Conservation (phyloP, 2,329 filamentous ascomycete genomes). For the Dothistroma septosporum region DNA sequence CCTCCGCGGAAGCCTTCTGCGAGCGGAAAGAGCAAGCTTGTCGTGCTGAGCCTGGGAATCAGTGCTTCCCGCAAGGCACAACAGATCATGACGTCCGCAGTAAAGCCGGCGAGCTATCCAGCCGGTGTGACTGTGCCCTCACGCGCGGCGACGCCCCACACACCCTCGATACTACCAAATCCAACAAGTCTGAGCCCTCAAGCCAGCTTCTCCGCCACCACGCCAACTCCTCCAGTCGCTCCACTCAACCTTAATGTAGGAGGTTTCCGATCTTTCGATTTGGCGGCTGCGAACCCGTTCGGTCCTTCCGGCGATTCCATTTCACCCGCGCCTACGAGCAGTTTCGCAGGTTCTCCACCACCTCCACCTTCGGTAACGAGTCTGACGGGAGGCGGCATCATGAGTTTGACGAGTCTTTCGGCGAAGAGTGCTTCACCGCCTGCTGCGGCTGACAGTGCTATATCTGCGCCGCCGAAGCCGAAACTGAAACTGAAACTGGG, state of each 20-base stretch:
- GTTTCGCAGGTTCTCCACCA: conserved; percentile 13
- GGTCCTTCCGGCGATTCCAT: conserved; percentile 1
- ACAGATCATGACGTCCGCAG: conserved; percentile 21
- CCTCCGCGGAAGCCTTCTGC: conserved; percentile 7
- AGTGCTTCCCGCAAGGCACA: conserved; percentile 14
- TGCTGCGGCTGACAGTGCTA: not conserved
- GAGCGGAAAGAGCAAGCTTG: conserved; percentile 10
- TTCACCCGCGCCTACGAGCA: conserved; percentile 3
- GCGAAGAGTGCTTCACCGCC: conserved; percentile 8
- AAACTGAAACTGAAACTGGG: conserved; percentile 22
- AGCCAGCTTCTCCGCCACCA: conserved; percentile 13
- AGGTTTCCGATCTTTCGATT: conserved; percentile 27
- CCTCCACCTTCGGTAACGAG: conserved; percentile 7
- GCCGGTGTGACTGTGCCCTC: not conserved
- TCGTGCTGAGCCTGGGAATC: conserved; percentile 16
- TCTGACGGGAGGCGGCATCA: not conserved
- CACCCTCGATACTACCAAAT: not conserved
- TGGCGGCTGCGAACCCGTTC: conserved; percentile 4
- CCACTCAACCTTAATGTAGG: conserved; percentile 25
- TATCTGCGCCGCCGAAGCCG: conserved; percentile 21
- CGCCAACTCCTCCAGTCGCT: conserved; percentile 16
- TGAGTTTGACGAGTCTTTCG: conserved; percentile 15
- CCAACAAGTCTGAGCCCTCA: conserved; percentile 3
- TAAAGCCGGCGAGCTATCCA: conserved; percentile 12
- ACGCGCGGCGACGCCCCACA: not conserved